These are phyloP conservation scores for Cucurbita maxima DNA, from an alignment of 306 rosid species.

Conservation along the genomic window DNA sequence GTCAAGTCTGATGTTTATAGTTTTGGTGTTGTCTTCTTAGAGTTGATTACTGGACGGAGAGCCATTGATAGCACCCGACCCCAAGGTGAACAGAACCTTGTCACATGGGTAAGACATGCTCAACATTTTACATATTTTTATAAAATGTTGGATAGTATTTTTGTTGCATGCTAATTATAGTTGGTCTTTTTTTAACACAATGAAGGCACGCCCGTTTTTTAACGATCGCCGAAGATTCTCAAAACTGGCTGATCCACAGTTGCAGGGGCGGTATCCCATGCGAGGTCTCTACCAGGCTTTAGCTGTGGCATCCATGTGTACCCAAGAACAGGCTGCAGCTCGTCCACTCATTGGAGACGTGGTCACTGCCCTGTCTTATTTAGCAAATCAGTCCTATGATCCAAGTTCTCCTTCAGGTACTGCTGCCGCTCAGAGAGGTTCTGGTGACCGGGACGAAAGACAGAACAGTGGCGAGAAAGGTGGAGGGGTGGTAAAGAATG, in stretches of 20 bases:
- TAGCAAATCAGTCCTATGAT: conserved; percentile 70
- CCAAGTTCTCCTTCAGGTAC: conserved; percentile 36
- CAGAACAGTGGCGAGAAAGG: conserved; percentile 50
- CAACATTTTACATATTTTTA: neutral
- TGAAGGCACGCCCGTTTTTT: conserved; percentile 75
- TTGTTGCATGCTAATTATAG: neutral
- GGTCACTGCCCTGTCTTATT: conserved; percentile 78
- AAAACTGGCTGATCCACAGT: conserved; percentile 65
- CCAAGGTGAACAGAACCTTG: conserved; percentile 85
- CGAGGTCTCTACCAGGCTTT: conserved; percentile 80
- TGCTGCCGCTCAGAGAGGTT: conserved; percentile 28
- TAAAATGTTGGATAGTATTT: neutral
- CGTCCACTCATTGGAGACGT: conserved; percentile 88
- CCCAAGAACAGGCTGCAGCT: conserved; percentile 83
- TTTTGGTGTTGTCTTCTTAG: conserved; percentile 80
- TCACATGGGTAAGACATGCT: conserved; percentile 49
- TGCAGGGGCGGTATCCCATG: conserved; percentile 80
- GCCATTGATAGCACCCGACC: conserved; percentile 63
- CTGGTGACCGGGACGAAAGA: conserved; percentile 45
- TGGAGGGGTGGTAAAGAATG: conserved; percentile 48
- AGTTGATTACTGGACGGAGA: conserved; percentile 80
- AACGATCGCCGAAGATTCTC: conserved; percentile 73
- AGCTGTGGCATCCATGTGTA: conserved; percentile 94
- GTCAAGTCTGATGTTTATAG: conserved; percentile 86
- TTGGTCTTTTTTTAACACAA: conserved; percentile 14